phyloP scores from a whole-genome alignment of 2,329 filamentous ascomycete species.

The Xylariaceae sp. region DNA sequence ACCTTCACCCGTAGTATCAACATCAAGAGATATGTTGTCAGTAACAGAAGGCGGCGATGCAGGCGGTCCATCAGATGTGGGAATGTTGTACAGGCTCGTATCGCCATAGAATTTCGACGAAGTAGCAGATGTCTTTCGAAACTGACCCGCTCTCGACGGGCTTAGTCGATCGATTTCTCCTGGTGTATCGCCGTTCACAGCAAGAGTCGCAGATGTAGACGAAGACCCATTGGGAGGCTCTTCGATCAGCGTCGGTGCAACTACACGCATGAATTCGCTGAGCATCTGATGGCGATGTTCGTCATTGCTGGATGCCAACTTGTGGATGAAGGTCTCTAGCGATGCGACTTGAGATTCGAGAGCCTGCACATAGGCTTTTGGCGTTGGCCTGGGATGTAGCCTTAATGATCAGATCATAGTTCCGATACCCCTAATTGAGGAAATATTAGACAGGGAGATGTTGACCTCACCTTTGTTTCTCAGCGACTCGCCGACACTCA shows the following conservation, averaged over 20 bases:
- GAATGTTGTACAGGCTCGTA: constrained; percentile 43
- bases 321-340: constrained; percentile 42
- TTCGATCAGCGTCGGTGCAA: constrained; percentile 17
- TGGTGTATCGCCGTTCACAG: constrained; percentile 7
- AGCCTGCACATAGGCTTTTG: constrained; percentile 44
- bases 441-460: background rate
- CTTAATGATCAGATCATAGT: constrained; percentile 2
- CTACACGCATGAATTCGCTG: constrained; percentile 28
- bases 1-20: constrained; percentile 1
- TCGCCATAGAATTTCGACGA: constrained; percentile 46
- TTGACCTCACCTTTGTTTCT: constrained; percentile 19
- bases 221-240: constrained; percentile 15
- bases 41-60: constrained; percentile 3
- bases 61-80: constrained; percentile 28
- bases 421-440: background rate
- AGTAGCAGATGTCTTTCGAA: constrained; percentile 37
- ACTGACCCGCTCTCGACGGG: constrained; percentile 33
- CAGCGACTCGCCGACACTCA: constrained; percentile 16
- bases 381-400: constrained; percentile 37
- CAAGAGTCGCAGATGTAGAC: constrained; percentile 6
- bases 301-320: constrained; percentile 38
- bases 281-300: constrained; percentile 40
- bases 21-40: constrained; percentile 12
- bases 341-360: constrained; percentile 45
- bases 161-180: constrained; percentile 23